Evolutionary conservation across 306 rosid species (phyloP).

Genomic region (Castanopsis chinensis): DNA sequence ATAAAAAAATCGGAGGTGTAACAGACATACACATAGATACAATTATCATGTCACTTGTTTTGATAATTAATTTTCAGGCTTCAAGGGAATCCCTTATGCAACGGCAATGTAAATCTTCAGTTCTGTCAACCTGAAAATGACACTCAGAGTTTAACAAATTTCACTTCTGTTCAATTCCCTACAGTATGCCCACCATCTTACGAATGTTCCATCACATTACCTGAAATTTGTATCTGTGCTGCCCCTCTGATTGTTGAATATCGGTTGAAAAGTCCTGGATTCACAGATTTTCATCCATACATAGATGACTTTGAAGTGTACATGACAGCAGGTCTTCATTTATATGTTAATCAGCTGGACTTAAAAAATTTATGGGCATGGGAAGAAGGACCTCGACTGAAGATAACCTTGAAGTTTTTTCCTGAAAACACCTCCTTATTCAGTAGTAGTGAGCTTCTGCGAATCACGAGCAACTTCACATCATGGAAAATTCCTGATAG

Average conservation of each 20-base stretch:
- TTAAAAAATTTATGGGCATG: slow-evolving; percentile 48
- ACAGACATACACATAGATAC: neutral
- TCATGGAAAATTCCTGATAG: slow-evolving; percentile 52
- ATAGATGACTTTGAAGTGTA: slow-evolving; percentile 29
- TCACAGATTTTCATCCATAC: slow-evolving; percentile 70
- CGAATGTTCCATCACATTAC: slow-evolving; percentile 58
- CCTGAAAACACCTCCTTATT: slow-evolving; percentile 39
- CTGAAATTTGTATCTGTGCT: slow-evolving; percentile 67
- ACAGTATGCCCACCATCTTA: slow-evolving; percentile 59
- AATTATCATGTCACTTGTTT: neutral
- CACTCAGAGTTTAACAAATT: slow-evolving; percentile 18
- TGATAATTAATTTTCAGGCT: slow-evolving; percentile 59
- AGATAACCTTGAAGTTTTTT: slow-evolving; percentile 69
- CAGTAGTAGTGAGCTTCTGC: slow-evolving; percentile 51
- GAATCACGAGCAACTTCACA: slow-evolving; percentile 29
- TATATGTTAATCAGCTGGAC: slow-evolving; percentile 48
- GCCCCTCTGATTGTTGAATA: slow-evolving; percentile 70
- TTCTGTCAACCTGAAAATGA: slow-evolving; percentile 46
- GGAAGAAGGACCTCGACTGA: slow-evolving; percentile 80
- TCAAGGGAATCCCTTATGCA: slow-evolving; percentile 82
- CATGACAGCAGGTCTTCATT: slow-evolving; percentile 40
- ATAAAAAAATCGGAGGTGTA: neutral
- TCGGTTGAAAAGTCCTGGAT: slow-evolving; percentile 92
- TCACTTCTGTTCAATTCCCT: slow-evolving; percentile 29
- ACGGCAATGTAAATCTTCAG: slow-evolving; percentile 30